Evolutionary conservation across 73 alveolate genomes (phyloP).

Genomic region (Paramecium caudatum): DNA sequence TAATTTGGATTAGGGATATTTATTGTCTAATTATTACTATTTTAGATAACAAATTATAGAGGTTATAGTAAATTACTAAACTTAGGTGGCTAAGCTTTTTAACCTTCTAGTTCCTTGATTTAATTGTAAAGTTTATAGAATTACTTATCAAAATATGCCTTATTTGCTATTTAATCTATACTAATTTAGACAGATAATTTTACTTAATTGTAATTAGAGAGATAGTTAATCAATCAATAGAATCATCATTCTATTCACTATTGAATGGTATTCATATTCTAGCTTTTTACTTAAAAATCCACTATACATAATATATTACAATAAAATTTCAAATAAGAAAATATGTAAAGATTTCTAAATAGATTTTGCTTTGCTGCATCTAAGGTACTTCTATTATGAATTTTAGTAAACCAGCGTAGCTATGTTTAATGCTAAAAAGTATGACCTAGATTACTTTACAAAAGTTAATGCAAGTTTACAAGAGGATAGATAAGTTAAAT

Average conservation of each 20-base stretch:
- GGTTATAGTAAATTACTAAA: conserved; percentile 52
- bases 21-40: not conserved
- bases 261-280: conserved; percentile 34
- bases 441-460: conserved; percentile 64
- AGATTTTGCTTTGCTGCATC: no score
- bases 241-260: conserved; percentile 67
- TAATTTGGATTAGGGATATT: not conserved
- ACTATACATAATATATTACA: conserved; percentile 47
- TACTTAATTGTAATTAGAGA: conserved; percentile 48
- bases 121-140: conserved; percentile 36
- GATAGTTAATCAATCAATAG: conserved; percentile 55
- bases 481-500: conserved; percentile 57
- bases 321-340: no score
- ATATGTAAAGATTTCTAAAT: no score
- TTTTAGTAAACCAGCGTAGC: no score
- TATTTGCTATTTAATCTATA: conserved; percentile 43
- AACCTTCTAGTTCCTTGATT: conserved; percentile 47
- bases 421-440: conserved; percentile 70
- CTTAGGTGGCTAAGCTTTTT: conserved; percentile 44
- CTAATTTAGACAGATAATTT: not conserved
- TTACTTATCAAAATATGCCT: conserved; percentile 48
- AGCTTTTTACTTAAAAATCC: conserved; percentile 52
- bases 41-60: not conserved
- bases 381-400: no score
- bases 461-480: conserved; percentile 55